phyloP scores from a whole-genome alignment of 2,329 filamentous ascomycete species.

The Ophidiomyces ophidiicola region DNA sequence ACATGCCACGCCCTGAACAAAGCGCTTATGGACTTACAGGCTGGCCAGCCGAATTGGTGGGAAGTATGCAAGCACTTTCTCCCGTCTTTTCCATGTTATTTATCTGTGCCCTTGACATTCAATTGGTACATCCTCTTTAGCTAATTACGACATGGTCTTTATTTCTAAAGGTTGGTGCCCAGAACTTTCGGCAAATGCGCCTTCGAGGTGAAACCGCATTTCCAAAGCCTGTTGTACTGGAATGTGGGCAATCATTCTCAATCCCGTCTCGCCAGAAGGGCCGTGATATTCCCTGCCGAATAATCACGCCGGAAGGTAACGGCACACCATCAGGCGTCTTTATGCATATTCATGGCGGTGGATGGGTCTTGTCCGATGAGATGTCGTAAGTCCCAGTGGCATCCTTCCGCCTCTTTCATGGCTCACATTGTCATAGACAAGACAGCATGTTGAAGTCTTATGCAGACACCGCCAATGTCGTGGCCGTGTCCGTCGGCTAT shows the following conservation, averaged over 20 bases:
- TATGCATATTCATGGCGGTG: constrained; percentile 46
- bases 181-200: constrained; percentile 43
- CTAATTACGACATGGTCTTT: not conserved
- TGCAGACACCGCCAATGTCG: constrained; percentile 39
- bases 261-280: constrained; percentile 43
- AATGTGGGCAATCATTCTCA: constrained; percentile 35
- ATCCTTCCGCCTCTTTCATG: constrained; percentile 2
- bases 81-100: not conserved
- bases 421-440: constrained; percentile 24
- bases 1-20: constrained; percentile 1
- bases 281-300: constrained; percentile 41
- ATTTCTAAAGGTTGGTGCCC: constrained; percentile 31
- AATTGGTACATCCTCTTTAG: not conserved
- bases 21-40: not conserved
- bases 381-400: constrained; percentile 20
- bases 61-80: not conserved
- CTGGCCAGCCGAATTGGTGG: constrained; percentile 7
- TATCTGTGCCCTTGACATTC: not conserved
- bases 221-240: constrained; percentile 37
- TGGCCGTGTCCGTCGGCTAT: constrained; percentile 47
- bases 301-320: constrained; percentile 38
- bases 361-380: constrained; percentile 28
- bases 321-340: constrained; percentile 35
- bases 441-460: constrained; percentile 40
- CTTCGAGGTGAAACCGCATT: constrained; percentile 43